phyloP scores from a whole-genome alignment of 495 filamentous ascomycete species.

The Penicillium odoratum region DNA sequence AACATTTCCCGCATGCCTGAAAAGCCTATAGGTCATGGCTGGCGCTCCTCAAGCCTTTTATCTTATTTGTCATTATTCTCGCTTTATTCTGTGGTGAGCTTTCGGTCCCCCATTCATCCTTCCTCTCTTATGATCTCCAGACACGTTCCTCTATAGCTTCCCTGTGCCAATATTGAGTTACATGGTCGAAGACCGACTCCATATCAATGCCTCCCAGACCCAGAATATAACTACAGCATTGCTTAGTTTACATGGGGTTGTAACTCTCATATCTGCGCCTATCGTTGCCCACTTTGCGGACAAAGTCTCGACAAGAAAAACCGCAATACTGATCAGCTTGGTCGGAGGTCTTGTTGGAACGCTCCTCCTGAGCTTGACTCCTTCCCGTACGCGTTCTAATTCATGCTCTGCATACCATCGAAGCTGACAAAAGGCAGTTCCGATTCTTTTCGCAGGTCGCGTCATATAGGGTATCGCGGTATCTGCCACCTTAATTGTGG shows the following conservation, averaged over 20 bases:
- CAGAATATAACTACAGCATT: constrained; percentile 17
- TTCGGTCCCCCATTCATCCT: too few species aligned
- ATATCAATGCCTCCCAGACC: constrained; percentile 11
- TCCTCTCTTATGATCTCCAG: background rate
- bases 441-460: constrained; percentile 19
- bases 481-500: constrained; percentile 27
- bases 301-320: constrained; percentile 12
- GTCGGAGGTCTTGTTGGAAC: too few species aligned
- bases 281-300: constrained; percentile 24
- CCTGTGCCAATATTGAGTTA: constrained; percentile 24
- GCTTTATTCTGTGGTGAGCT: background rate
- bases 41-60: background rate
- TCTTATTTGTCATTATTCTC: background rate
- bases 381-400: too few species aligned
- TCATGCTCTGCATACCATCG: background rate
- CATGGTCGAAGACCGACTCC: constrained; percentile 24
- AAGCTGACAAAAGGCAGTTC: constrained; percentile 1
- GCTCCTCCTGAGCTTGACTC: too few species aligned
- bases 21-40: background rate
- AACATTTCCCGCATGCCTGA: too few species aligned
- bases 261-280: constrained; percentile 10
- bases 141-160: constrained; percentile 25
- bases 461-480: constrained; percentile 22
- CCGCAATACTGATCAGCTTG: background rate
- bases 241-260: constrained; percentile 11